Percentiles rank a stretch among this genome's conserved stretches.
These are phyloP conservation scores for Gaeumannomyces sp. DNA, from an alignment of 2,329 filamentous ascomycete genomes.

Conservation along the genomic window DNA sequence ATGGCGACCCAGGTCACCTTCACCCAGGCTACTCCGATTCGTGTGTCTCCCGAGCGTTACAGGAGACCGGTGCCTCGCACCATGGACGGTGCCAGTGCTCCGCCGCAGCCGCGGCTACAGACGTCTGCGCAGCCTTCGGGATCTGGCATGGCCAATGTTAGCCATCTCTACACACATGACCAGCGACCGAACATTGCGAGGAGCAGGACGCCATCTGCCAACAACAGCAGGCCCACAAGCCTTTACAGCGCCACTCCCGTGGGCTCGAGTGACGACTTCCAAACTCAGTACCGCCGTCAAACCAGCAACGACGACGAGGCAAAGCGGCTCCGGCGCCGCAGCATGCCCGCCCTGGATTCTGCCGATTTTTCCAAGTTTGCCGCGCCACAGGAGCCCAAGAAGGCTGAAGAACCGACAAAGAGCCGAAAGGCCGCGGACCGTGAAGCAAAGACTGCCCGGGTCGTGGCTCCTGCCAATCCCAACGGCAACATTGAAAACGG, in stretches of 20 bases:
- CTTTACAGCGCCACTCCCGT: constrained; percentile 43
- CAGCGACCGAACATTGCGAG: constrained; percentile 25
- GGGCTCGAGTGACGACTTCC: constrained; percentile 60
- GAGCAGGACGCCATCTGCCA: constrained; percentile 27
- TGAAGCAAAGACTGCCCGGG: constrained; percentile 11
- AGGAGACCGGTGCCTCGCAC: constrained; percentile 58
- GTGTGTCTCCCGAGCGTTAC: constrained; percentile 77
- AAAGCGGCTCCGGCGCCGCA: constrained; percentile 74
- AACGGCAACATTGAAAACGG: constrained; percentile 20
- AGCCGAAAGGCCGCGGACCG: constrained; percentile 30
- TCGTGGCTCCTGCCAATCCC: constrained; percentile 27
- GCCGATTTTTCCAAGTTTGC: constrained; percentile 33
- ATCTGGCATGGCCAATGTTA: constrained; percentile 47
- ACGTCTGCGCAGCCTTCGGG: constrained; percentile 40
- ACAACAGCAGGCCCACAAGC: constrained; percentile 43
- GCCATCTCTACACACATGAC: constrained; percentile 47
- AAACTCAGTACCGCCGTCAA: constrained; percentile 47
- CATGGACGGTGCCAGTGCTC: constrained; percentile 37
- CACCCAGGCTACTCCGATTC: constrained; percentile 52
- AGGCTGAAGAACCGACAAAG: constrained; percentile 28
- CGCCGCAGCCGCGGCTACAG: constrained; percentile 23
- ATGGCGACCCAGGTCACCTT: constrained; percentile 42
- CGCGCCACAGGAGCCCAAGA: constrained; percentile 31
- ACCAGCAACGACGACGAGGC: constrained; percentile 52
- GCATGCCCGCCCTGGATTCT: constrained; percentile 62